Evolutionary conservation across 176 grass and related monocot genomes (phyloP).

Genomic region (Poa annua): DNA sequence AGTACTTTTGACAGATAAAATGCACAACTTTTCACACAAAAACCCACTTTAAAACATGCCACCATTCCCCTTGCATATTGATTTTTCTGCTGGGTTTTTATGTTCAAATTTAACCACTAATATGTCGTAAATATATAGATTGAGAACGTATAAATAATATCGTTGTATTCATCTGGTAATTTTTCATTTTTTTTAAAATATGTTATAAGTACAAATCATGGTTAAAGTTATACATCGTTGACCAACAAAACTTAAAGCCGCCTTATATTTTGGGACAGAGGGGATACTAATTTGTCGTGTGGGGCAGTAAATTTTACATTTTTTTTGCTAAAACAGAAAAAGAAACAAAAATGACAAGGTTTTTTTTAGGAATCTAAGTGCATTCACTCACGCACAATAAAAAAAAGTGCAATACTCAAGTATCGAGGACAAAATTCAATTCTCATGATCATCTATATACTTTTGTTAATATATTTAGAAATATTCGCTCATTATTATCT

Average conservation of each 20-base stretch:
- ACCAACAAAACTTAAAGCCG: too few species aligned
- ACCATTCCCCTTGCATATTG: not conserved
- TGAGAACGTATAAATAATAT: too few species aligned
- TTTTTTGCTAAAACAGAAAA: not conserved
- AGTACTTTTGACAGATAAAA: not conserved
- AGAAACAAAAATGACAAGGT: not conserved
- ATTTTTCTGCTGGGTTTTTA: too few species aligned
- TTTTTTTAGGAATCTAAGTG: not conserved
- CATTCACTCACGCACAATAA: too few species aligned
- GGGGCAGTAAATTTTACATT: not conserved
- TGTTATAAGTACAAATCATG: too few species aligned
- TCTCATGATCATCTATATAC: not conserved
- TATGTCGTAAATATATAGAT: too few species aligned
- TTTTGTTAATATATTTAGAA: not conserved
- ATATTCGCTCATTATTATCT: not conserved
- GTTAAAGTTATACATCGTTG: too few species aligned
- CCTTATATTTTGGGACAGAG: too few species aligned
- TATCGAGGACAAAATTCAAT: not conserved
- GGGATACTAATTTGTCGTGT: not conserved
- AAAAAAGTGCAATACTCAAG: not conserved
- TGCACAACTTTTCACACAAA: not conserved
- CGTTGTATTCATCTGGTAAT: too few species aligned
- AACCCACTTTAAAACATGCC: not conserved
- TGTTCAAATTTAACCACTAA: too few species aligned
- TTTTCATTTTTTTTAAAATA: too few species aligned